Conservation (phyloP, 345 rosid genomes). For the Moricandia arvensis region DNA sequence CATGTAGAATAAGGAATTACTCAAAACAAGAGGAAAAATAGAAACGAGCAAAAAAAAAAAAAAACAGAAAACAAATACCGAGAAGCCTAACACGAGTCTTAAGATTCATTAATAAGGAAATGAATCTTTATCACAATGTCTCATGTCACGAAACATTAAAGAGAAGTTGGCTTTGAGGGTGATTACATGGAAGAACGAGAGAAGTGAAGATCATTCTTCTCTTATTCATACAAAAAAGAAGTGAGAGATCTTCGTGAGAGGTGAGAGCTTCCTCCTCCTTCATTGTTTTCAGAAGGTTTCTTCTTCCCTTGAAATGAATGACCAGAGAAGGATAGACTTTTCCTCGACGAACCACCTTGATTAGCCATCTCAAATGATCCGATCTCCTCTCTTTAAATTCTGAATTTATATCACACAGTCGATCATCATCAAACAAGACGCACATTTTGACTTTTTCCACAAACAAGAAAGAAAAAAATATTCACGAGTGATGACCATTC, state of each 20-base stretch:
- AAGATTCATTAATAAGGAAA: not conserved
- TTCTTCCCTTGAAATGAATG: constrained; percentile 50
- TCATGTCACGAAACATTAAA: not conserved
- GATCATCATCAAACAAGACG: not conserved
- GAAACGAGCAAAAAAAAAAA: not conserved
- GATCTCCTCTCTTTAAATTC: constrained; percentile 18
- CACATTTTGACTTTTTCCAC: no score
- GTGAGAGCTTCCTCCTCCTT: constrained; percentile 39
- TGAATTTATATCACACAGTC: constrained; percentile 6
- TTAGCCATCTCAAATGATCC: constrained; percentile 51
- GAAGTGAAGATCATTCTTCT: no score
- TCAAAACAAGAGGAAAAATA: not conserved
- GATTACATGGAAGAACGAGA: constrained; percentile 66
- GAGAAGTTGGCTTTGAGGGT: not conserved
- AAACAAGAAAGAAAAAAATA: no score
- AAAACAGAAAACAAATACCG: no score
- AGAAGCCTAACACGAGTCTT: not conserved
- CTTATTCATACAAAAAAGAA: no score
- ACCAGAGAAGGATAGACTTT: constrained; percentile 49
- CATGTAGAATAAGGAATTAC: not conserved
- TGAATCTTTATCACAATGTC: not conserved
- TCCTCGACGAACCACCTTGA: constrained; percentile 70
- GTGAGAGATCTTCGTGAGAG: constrained; percentile 54
- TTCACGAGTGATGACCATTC: not conserved
- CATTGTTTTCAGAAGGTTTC: constrained; percentile 53